Conservation (phyloP, 2,329 filamentous ascomycete genomes). For the Colletotrichum costaricense region DNA sequence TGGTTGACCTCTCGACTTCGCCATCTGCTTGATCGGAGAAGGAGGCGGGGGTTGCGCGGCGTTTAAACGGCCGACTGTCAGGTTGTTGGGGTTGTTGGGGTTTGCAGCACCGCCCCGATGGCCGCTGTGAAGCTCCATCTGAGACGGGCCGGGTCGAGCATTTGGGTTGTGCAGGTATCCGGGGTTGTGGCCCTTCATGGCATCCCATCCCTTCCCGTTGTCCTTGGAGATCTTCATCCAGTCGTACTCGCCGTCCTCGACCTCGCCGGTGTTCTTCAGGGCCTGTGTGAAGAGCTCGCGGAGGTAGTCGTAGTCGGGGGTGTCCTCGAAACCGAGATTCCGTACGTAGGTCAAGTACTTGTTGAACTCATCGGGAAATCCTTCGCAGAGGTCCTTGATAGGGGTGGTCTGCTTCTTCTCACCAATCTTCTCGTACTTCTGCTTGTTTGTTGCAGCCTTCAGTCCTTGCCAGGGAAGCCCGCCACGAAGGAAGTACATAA, state of each 20-base stretch:
- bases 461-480: slow-evolving; percentile 79
- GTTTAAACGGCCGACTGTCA: slow-evolving; percentile 92
- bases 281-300: slow-evolving; percentile 96
- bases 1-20: slow-evolving; percentile 80
- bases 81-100: slow-evolving; percentile 71
- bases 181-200: slow-evolving; percentile 73
- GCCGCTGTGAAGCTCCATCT: slow-evolving; percentile 84
- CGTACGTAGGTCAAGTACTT: slow-evolving; percentile 98
- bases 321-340: slow-evolving; percentile 98
- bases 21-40: slow-evolving; percentile 84
- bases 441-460: slow-evolving; percentile 84
- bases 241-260: slow-evolving; percentile 98
- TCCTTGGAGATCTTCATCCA: slow-evolving; percentile 97
- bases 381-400: slow-evolving; percentile 96
- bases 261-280: slow-evolving; percentile 91
- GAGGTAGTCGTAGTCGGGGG: slow-evolving; percentile 97
- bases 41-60: slow-evolving; percentile 90
- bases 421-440: slow-evolving; percentile 99
- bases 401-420: slow-evolving; percentile 99
- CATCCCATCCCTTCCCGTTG: slow-evolving; percentile 90
- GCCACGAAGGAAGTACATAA: slow-evolving; percentile 80
- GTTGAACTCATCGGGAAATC: slow-evolving; percentile 96
- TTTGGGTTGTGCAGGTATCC: slow-evolving; percentile 80
- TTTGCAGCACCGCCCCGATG: slow-evolving; percentile 74
- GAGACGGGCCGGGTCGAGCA: slow-evolving; percentile 81